Percentiles rank a stretch among this genome's conserved stretches.
Conservation (phyloP, 2,329 filamentous ascomycete species). For the Nemania abortiva region DNA sequence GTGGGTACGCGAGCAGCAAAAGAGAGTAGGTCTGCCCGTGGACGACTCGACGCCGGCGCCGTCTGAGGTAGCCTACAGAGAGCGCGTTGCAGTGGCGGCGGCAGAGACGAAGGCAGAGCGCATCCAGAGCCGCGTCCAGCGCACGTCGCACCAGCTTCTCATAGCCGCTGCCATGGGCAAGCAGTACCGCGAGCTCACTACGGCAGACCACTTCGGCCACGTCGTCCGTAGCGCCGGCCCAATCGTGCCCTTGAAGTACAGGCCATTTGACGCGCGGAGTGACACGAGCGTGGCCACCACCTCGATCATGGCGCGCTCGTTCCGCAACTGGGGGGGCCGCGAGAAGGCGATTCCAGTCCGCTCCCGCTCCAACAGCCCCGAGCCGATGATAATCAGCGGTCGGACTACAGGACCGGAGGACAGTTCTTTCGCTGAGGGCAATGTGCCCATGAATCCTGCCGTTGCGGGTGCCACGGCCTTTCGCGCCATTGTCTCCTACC, state of each 20-base stretch:
- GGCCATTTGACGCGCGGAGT: conserved; percentile 34
- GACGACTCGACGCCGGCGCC: conserved; percentile 28
- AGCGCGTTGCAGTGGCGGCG: neutral
- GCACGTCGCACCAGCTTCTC: conserved; percentile 41
- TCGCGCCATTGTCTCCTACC: conserved; percentile 3
- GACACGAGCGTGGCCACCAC: conserved; percentile 32
- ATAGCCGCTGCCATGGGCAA: conserved; percentile 41
- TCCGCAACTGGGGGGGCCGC: conserved; percentile 37
- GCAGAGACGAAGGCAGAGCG: conserved; percentile 11
- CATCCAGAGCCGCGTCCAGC: conserved; percentile 38
- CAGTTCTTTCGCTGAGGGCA: conserved; percentile 19
- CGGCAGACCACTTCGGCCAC: conserved; percentile 30
- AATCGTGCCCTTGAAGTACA: conserved; percentile 14
- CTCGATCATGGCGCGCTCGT: conserved; percentile 36
- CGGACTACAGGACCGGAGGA: conserved; percentile 22
- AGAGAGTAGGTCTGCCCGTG: conserved; percentile 18
- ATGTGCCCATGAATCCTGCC: neutral
- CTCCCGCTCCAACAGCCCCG: conserved; percentile 16
- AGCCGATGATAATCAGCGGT: neutral
- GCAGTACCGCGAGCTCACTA: conserved; percentile 39
- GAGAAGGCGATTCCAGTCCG: conserved; percentile 16
- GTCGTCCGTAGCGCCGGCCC: conserved; percentile 27
- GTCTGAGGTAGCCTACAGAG: conserved; percentile 23
- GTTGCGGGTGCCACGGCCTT: conserved; percentile 11
- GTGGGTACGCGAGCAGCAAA: conserved; percentile 19